These are phyloP conservation scores for Pythium rhizo-oryzae DNA, from an alignment of 352 stramenopile genomes.

Conservation along the genomic window DNA sequence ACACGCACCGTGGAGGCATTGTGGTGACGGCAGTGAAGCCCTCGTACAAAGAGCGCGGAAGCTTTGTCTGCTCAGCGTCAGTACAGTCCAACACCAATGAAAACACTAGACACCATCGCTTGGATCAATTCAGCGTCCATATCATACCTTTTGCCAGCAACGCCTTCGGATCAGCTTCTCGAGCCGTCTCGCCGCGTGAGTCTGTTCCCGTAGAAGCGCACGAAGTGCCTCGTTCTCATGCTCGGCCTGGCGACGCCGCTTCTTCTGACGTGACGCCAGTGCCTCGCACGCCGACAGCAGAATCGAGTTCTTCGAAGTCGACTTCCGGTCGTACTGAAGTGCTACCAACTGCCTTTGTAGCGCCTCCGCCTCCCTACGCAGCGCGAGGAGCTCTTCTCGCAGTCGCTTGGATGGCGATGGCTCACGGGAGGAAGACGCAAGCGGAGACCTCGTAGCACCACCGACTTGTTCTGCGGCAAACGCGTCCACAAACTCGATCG, in stretches of 20 bases:
- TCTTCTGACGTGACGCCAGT: not conserved
- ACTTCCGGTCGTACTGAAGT: not conserved
- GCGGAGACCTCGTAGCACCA: not conserved
- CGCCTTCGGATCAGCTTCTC: not conserved
- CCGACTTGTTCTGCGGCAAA: not conserved
- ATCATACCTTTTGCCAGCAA: not conserved
- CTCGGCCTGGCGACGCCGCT: not conserved
- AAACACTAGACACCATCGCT: not conserved
- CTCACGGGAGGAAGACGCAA: too few relatives aligned
- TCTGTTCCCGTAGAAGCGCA: not conserved
- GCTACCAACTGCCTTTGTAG: not conserved
- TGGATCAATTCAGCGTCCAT: not conserved
- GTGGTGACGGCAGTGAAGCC: too few relatives aligned
- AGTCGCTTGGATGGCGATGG: not conserved
- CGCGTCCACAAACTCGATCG: slow-evolving; percentile 5
- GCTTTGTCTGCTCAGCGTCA: too few relatives aligned
- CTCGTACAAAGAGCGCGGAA: too few relatives aligned
- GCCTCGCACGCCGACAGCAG: not conserved
- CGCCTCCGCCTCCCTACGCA: not conserved
- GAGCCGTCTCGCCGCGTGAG: not conserved
- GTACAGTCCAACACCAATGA: too few relatives aligned
- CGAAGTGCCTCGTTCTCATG: not conserved
- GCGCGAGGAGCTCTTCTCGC: not conserved
- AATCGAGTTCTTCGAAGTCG: not conserved
- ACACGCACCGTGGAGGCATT: too few relatives aligned